A percentile compares a stretch with the other conserved stretches of the same genome.
Evolutionary conservation across 208 protist species (phyloP).

Genomic region (Acanthamoeba healyi): DNA sequence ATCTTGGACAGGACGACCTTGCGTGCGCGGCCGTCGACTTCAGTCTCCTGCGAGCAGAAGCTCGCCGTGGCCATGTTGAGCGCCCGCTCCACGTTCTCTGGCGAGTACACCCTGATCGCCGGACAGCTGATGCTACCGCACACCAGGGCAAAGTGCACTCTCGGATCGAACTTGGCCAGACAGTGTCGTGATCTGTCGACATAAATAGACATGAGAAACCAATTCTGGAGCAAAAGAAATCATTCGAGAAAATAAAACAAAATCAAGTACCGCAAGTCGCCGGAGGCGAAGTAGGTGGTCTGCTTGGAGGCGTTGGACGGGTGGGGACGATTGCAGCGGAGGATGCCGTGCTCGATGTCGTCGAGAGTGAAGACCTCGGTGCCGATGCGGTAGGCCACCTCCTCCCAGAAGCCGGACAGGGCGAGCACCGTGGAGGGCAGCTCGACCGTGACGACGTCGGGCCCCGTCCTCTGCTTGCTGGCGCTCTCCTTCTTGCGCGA

Average conservation of each 20-base stretch:
- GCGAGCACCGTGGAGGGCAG: too few relatives aligned
- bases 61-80: background rate
- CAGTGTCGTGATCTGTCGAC: background rate
- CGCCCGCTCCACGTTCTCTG: background rate
- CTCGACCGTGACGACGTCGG: background rate
- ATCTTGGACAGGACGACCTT: background rate
- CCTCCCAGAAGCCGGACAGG: background rate
- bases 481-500: background rate
- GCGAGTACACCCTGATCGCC: background rate
- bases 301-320: background rate
- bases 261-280: background rate
- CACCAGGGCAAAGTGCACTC: background rate
- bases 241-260: background rate
- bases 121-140: slow-evolving; percentile 7
- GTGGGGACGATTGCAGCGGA: background rate
- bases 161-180: background rate
- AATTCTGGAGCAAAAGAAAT: too few relatives aligned
- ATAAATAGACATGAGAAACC: too few relatives aligned
- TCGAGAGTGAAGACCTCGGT: background rate
- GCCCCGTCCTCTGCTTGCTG: too few relatives aligned
- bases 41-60: background rate
- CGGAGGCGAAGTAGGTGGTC: background rate
- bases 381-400: background rate
- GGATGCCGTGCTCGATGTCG: slow-evolving; percentile 39
- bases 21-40: background rate